These are phyloP conservation scores for Coemansia sp. DNA, from an alignment of 192 early-diverging fungal genomes.

Conservation along the genomic window DNA sequence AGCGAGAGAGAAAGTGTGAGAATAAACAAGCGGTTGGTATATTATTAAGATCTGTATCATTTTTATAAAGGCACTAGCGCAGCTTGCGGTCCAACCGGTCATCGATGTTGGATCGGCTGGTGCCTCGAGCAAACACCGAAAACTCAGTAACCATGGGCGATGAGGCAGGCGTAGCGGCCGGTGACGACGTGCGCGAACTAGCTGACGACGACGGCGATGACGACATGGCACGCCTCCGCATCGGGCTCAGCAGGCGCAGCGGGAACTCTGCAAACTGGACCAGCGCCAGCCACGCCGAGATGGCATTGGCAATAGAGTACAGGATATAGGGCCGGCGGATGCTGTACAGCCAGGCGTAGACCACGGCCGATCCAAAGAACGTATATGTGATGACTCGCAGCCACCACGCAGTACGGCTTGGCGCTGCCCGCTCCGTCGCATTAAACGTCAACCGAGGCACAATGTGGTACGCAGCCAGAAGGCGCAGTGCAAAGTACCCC, in stretches of 20 bases:
- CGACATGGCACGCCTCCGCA: background rate
- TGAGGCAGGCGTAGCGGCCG: background rate
- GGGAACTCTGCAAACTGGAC: constrained; percentile 32
- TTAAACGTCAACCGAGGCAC: constrained; percentile 17
- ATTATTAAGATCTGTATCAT: no score
- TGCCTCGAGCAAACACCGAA: background rate
- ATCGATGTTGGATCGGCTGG: background rate
- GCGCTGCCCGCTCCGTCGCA: constrained; percentile 11
- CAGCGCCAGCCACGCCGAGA: constrained; percentile 41
- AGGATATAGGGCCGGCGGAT: constrained; percentile 60
- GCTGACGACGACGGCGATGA: background rate
- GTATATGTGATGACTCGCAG: constrained; percentile 26
- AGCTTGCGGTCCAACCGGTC: constrained; percentile 14
- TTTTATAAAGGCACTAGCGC: background rate
- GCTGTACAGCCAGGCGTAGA: constrained; percentile 56
- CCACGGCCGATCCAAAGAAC: constrained; percentile 44
- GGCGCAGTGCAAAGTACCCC: constrained; percentile 39
- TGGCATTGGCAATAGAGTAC: constrained; percentile 54
- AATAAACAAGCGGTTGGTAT: no score
- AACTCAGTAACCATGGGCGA: background rate
- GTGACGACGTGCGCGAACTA: constrained; percentile 3
- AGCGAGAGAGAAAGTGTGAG: no score
- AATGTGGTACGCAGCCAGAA: constrained; percentile 32
- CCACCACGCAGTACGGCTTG: constrained; percentile 1
- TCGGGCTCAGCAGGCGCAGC: background rate